Evolutionary conservation across 1,284 basidiomycete species (phyloP).

Genomic region (Malassezia vespertilionis): DNA sequence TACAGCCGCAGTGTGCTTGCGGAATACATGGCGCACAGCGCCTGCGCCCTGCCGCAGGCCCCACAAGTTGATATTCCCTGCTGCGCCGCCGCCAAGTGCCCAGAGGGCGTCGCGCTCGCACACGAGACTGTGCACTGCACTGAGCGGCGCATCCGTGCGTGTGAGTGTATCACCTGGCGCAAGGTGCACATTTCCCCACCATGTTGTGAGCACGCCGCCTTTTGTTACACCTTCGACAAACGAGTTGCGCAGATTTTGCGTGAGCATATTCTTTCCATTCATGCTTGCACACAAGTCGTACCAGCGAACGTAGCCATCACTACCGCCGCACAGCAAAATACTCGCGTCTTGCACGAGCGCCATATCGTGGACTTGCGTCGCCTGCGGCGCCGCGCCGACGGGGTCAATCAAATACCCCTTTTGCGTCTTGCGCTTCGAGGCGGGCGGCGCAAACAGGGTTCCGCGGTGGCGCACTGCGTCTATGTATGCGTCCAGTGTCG

Average conservation of each 20-base stretch:
- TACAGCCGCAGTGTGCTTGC: slow-evolving; percentile 61
- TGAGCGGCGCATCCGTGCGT: slow-evolving; percentile 22
- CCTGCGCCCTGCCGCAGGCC: slow-evolving; percentile 87
- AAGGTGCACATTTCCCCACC: slow-evolving; percentile 59
- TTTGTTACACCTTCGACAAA: slow-evolving; percentile 88
- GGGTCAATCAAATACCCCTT: slow-evolving; percentile 60
- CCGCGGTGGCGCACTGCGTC: slow-evolving; percentile 4
- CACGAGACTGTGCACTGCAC: slow-evolving; percentile 39
- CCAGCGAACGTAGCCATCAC: slow-evolving; percentile 83
- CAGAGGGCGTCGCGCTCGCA: slow-evolving; percentile 40
- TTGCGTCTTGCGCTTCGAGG: slow-evolving; percentile 1
- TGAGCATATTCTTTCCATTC: slow-evolving; percentile 75
- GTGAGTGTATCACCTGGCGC: slow-evolving; percentile 8
- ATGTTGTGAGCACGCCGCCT: slow-evolving; percentile 70
- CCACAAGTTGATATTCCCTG: slow-evolving; percentile 59
- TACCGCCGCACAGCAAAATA: slow-evolving; percentile 77
- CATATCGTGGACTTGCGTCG: slow-evolving; percentile 71
- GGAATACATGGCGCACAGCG: slow-evolving; percentile 62
- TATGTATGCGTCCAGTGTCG: slow-evolving; percentile 12
- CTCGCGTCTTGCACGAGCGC: slow-evolving; percentile 75
- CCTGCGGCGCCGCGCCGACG: slow-evolving; percentile 79
- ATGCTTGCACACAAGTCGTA: slow-evolving; percentile 83
- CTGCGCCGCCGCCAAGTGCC: slow-evolving; percentile 36
- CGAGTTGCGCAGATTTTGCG: slow-evolving; percentile 76
- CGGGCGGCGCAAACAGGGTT: slow-evolving; percentile 6